These are phyloP conservation scores for Paspalum notatum DNA, from an alignment of 176 grass and related monocot genomes.

Conservation along the genomic window DNA sequence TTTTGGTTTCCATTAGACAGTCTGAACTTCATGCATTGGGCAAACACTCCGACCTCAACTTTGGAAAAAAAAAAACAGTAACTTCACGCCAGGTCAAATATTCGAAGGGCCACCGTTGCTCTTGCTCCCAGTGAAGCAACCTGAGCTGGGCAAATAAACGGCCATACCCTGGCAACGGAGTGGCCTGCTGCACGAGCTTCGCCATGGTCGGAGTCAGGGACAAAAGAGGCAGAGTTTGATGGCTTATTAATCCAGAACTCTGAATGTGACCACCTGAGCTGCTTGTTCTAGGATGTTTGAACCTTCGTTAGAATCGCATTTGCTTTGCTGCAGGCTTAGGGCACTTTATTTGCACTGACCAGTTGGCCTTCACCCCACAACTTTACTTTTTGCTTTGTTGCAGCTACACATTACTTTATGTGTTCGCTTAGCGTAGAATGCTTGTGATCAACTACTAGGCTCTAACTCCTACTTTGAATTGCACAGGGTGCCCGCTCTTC, in stretches of 20 bases:
- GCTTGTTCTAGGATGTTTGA: background rate
- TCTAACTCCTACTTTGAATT: background rate
- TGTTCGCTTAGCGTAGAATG: background rate
- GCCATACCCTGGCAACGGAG: too few relatives aligned
- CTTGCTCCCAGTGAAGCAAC: too few relatives aligned
- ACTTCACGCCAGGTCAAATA: too few relatives aligned
- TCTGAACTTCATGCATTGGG: too few relatives aligned
- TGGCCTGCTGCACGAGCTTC: too few relatives aligned
- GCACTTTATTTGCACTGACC: background rate
- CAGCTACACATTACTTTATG: background rate
- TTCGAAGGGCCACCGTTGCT: too few relatives aligned
- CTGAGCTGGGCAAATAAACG: too few relatives aligned
- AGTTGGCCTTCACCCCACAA: background rate
- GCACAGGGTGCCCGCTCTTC: background rate
- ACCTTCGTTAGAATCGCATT: background rate
- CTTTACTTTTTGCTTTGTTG: background rate
- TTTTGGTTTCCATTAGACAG: too few relatives aligned
- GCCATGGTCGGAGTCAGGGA: too few relatives aligned
- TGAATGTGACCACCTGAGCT: background rate
- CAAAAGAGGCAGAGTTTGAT: background rate
- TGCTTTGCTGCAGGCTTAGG: too few relatives aligned
- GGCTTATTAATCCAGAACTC: background rate
- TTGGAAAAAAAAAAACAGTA: too few relatives aligned
- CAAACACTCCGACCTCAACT: too few relatives aligned
- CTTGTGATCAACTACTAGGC: background rate